Percentiles rank a stretch among this genome's conserved stretches.
Conservation (phyloP, 441 rosid species). For the Brassica hybrid region DNA sequence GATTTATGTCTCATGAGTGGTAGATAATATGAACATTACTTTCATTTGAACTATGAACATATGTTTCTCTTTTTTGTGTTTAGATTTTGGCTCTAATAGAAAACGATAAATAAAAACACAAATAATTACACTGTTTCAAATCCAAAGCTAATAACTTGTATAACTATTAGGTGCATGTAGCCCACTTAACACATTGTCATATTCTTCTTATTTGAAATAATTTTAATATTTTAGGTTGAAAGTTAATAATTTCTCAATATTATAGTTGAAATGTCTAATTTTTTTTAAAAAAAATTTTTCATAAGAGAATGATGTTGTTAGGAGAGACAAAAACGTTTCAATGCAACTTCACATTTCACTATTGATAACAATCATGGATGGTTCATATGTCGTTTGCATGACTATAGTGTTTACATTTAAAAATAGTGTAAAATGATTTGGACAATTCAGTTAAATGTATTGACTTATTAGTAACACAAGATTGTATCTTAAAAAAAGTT, state of each 20-base stretch:
- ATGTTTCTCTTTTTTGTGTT: not conserved
- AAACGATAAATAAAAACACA: not conserved
- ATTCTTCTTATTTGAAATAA: not conserved
- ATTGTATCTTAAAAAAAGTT: too few relatives aligned
- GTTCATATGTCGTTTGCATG: not conserved
- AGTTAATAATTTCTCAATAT: not conserved
- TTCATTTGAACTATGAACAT: constrained; percentile 29
- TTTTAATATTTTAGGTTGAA: not conserved
- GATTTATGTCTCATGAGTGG: constrained; percentile 28
- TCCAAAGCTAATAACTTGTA: not conserved
- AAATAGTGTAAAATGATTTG: not conserved
- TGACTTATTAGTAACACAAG: not conserved
- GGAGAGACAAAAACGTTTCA: not conserved
- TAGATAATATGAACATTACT: constrained; percentile 25
- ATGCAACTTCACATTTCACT: not conserved
- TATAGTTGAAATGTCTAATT: not conserved
- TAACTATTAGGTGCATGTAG: not conserved
- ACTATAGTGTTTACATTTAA: not conserved
- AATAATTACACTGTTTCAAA: not conserved
- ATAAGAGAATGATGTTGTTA: too few relatives aligned
- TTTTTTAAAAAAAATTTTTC: too few relatives aligned
- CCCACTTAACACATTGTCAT: not conserved
- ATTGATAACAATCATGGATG: not conserved
- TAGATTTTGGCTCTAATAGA: not conserved
- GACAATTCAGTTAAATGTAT: not conserved